phyloP scores from a whole-genome alignment of 495 filamentous ascomycete genomes.

The Usnea hakonensis region DNA sequence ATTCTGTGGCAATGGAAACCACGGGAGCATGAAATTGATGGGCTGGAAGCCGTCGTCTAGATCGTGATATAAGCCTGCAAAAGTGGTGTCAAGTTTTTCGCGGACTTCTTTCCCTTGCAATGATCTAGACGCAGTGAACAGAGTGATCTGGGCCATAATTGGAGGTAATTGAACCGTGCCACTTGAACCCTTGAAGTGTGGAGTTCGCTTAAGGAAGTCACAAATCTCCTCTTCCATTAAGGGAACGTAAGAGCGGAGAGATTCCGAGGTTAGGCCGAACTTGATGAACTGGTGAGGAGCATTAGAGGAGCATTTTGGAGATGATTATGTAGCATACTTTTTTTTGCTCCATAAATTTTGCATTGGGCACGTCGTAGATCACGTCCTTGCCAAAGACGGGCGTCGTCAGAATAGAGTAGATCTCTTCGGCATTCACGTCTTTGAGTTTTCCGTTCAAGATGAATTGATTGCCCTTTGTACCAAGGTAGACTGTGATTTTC shows the following conservation, averaged over 20 bases:
- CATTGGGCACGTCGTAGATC: conserved; percentile 80
- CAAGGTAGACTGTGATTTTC: conserved; percentile 69
- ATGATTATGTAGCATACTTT: conserved; percentile 35
- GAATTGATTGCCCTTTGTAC: conserved; percentile 75
- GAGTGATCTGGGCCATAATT: conserved; percentile 75
- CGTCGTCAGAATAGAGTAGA: conserved; percentile 73
- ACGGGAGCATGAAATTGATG: conserved; percentile 79
- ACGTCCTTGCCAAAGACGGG: conserved; percentile 82
- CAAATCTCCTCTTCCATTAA: conserved; percentile 68
- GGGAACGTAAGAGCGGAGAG: conserved; percentile 68
- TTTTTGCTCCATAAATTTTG: conserved; percentile 80
- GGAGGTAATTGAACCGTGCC: conserved; percentile 57
- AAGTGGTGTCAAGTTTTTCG: conserved; percentile 61
- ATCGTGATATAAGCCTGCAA: conserved; percentile 72
- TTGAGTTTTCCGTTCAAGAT: conserved; percentile 77
- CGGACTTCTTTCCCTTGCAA: conserved; percentile 78
- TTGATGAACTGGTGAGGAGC: conserved; percentile 61
- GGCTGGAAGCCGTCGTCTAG: conserved; percentile 78
- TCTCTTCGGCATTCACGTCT: conserved; percentile 75
- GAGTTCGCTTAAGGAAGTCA: conserved; percentile 55
- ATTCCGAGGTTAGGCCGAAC: conserved; percentile 65
- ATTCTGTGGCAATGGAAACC: conserved; percentile 78
- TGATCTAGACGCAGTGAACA: conserved; percentile 72
- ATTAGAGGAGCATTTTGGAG: conserved; percentile 2
- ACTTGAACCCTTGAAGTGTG: conserved; percentile 58